Evolutionary conservation across 2,329 filamentous ascomycete species (phyloP), one percentile per base, ranked within the genome.

Genomic region (Botryotinia calthae): DNA sequence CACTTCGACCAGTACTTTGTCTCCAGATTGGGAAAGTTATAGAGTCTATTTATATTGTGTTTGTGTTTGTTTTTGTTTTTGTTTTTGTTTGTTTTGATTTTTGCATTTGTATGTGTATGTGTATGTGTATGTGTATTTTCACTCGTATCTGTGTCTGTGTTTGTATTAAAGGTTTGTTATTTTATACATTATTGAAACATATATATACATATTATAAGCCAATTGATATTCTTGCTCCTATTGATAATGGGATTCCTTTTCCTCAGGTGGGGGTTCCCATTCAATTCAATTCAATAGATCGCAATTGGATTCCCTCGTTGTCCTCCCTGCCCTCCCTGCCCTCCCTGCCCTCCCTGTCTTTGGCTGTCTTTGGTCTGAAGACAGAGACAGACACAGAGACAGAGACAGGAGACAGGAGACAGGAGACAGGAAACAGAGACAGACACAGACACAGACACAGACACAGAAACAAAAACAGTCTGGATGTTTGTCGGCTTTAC

Each of bases 261-360:
- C 18, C 64, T 48, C 64, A n/a, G 64, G 44, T 54, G 64, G 64
- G 46, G 44, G 14, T 40, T n/a, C n/a, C 46, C 46, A 40, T 67
- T 67, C 40, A 25, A 40, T 67, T 67, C 40, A 25, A 40, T 51
- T 51, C 48, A 22, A 37, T 37, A 40, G 58, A 12, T 62, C 22
- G 34, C 34, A 10, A 40, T 61, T 34, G 34, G 48, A 25, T 51
- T 51, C 48, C 5, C 48, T 51, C 48, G 25, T 51, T 51, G 48
- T 51, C 48, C 48, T 42, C 37, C 37, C 37, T 37, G 8, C 9
- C 40, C 40, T 51, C 48, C 48, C 25, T n/a, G 48, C n/a, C 48
- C 48, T 42, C 34, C 34, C 34, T 37, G 7, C 7, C 40, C 40
- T 51, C 48, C 48, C 25, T 7, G 48, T 51, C 48, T 51, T 25